Evolutionary conservation across 106 monocot genomes (phyloP), one percentile per base, ranked within the genome.

Genomic region (Iris macrosiphon): DNA sequence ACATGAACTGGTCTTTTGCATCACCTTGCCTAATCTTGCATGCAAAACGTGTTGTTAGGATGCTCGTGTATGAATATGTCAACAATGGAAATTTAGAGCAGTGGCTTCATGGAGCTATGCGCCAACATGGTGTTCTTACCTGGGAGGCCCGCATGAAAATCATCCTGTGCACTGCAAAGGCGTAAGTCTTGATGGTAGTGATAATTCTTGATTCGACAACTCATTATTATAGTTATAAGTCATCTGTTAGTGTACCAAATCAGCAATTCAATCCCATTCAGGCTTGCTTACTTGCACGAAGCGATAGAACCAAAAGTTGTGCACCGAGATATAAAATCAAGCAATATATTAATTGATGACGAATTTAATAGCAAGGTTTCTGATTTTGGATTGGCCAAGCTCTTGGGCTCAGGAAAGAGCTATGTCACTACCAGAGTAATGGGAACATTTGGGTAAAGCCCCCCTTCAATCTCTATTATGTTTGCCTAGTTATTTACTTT

Each of bases 321-420:
- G 30, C 68, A 67, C 47, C 35, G 67, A 14, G 67, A 75, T n/a
- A 67, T 67, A 54, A 67, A 67, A 62, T 61, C 67, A 21, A 75
- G 74, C 30, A 75, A 75, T 52, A 75, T 67, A 11, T 41, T 41
- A 16, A 41, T 41, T 41, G 95, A 95, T 77, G 71, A 79, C 34
- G 85, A 95, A 26, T 89, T 79, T 33, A 95, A 85, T 74, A 79
- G 82, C 34, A 95, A 95, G 59, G 61, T 95, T 41, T 95, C 95
- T 50, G 95, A 95, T 77, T 95, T 95, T 73, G 95, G 95, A 55
- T 75, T 95, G 60, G 95, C 89, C 16, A 95, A 95, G 62, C 81
- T 95, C 7, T 67, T 95, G 63, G 89, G 85, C 15, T 70, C 95
- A 0, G 89, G 76, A 13, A 95, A 89, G 69, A 95, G 89, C 55